Evolutionary conservation across 1,284 basidiomycete species (phyloP).

Genomic region (Phenoliferia sp.): DNA sequence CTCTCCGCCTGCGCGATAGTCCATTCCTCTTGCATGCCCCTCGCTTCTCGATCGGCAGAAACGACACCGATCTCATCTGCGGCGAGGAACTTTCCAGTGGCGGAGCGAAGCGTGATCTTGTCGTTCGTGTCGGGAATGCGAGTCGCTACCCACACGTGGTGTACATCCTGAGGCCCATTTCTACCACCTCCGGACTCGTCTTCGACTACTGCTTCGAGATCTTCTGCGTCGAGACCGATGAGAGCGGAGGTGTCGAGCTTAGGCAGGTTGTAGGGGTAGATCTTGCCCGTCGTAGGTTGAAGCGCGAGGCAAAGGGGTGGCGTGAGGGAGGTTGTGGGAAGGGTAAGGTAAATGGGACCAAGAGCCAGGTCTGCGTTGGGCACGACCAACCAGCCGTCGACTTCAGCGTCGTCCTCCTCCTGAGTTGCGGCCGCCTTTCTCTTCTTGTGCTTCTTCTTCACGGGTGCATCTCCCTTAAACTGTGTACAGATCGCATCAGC

Average conservation of each 20-base stretch:
- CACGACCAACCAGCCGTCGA: slow-evolving; percentile 65
- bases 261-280: slow-evolving; percentile 55
- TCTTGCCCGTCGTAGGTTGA: slow-evolving; percentile 64
- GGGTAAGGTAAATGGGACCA: slow-evolving; percentile 73
- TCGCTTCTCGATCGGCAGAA: slow-evolving; percentile 68
- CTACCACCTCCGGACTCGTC: slow-evolving; percentile 42
- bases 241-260: slow-evolving; percentile 33
- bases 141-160: slow-evolving; percentile 81
- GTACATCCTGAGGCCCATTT: slow-evolving; percentile 66
- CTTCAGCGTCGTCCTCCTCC: slow-evolving; percentile 6
- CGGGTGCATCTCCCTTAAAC: slow-evolving; percentile 83
- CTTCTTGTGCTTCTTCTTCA: slow-evolving; percentile 65
- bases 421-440: slow-evolving; percentile 43
- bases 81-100: slow-evolving; percentile 78
- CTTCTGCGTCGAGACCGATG: slow-evolving; percentile 22
- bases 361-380: slow-evolving; percentile 66
- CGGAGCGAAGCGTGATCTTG: slow-evolving; percentile 74
- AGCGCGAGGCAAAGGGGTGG: slow-evolving; percentile 67
- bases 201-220: slow-evolving; percentile 28
- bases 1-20: slow-evolving; percentile 48
- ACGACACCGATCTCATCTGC: slow-evolving; percentile 76
- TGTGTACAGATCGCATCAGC: slow-evolving; percentile 32
- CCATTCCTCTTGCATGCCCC: slow-evolving; percentile 84
- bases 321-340: slow-evolving; percentile 60
- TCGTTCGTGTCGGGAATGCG: slow-evolving; percentile 66